Evolutionary conservation across 257 asterid species (phyloP).

Genomic region (Paulownia fortunei): DNA sequence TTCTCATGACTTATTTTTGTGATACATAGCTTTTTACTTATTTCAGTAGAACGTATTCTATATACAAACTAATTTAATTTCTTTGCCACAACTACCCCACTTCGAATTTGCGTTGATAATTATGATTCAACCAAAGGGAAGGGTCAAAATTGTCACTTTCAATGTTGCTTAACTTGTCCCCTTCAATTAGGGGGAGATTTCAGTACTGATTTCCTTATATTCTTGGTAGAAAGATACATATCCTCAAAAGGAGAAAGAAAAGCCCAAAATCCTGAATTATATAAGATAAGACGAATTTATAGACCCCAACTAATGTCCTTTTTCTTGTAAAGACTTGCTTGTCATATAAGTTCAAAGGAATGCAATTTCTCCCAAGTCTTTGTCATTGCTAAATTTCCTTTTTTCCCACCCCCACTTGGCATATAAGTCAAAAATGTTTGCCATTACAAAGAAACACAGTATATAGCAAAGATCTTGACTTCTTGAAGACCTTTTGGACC

Average conservation of each 20-base stretch:
- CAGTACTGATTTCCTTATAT: too few relatives aligned
- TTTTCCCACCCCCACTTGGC: neutral
- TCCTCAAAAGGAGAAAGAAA: neutral
- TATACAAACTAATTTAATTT: too few relatives aligned
- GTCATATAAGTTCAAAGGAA: slow-evolving; percentile 24
- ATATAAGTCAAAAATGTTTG: slow-evolving; percentile 14
- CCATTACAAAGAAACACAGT: neutral
- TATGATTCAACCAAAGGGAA: neutral
- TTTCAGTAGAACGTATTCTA: too few relatives aligned
- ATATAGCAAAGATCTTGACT: neutral
- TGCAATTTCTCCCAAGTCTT: slow-evolving; percentile 18
- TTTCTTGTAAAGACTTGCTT: slow-evolving; percentile 30
- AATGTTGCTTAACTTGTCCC: neutral
- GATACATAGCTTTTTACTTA: too few relatives aligned
- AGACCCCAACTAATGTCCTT: slow-evolving; percentile 23
- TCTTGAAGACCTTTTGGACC: neutral
- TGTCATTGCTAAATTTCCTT: slow-evolving; percentile 22
- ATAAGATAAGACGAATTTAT: neutral
- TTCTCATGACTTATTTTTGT: too few relatives aligned
- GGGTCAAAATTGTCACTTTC: neutral
- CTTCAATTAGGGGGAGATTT: neutral
- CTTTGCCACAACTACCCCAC: too few relatives aligned
- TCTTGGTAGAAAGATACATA: too few relatives aligned
- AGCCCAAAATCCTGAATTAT: neutral
- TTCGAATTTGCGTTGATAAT: neutral